Conservation (phyloP, 495 filamentous ascomycete genomes). For the Xylaria venustula region DNA sequence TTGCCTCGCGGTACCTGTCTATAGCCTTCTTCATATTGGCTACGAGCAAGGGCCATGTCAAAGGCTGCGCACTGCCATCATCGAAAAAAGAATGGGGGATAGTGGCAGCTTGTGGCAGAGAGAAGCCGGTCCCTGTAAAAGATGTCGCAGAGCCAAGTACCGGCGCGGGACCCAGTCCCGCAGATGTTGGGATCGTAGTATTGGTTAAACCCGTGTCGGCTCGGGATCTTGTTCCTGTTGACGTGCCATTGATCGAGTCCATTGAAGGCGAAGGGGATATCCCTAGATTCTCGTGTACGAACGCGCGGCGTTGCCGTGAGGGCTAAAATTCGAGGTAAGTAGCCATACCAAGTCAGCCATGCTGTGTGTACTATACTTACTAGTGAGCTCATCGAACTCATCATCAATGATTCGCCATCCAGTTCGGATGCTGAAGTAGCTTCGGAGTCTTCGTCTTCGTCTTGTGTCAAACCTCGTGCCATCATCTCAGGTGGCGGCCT, state of each 20-base stretch:
- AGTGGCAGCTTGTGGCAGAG: conserved; percentile 55
- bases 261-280: conserved; percentile 89
- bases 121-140: conserved; percentile 61
- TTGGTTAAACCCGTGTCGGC: conserved; percentile 46
- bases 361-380: conserved; percentile 36
- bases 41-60: conserved; percentile 86
- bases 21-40: conserved; percentile 88
- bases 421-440: conserved; percentile 79
- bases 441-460: conserved; percentile 81
- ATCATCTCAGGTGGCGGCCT: conserved; percentile 90
- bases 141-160: conserved; percentile 64
- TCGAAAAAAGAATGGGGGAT: conserved; percentile 82
- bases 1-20: conserved; percentile 81
- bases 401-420: conserved; percentile 59
- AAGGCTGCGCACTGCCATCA: conserved; percentile 63
- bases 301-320: conserved; percentile 61
- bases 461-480: conserved; percentile 76
- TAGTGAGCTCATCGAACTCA: conserved; percentile 47
- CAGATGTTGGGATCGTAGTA: conserved; percentile 35
- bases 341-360: background rate
- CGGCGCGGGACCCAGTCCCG: conserved; percentile 42
- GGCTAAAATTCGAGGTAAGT: conserved; percentile 35
- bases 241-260: conserved; percentile 73
- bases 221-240: conserved; percentile 45
- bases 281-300: conserved; percentile 58